phyloP scores from a whole-genome alignment of 1,284 basidiomycete species.

The Cutaneotrichosporon daszewskae region DNA sequence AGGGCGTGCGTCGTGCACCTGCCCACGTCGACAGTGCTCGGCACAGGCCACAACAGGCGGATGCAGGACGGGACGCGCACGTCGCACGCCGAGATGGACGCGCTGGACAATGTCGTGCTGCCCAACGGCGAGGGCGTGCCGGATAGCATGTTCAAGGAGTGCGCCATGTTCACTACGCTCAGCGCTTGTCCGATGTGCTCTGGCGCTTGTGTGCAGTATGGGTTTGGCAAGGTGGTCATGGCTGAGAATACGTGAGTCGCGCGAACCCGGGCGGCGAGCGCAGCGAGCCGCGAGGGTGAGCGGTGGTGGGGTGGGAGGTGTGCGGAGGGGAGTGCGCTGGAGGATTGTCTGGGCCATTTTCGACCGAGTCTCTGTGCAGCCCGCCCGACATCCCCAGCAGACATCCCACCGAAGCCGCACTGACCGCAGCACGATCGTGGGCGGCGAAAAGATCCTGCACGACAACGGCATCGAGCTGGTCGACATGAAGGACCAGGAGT shows the following conservation, averaged over 20 bases:
- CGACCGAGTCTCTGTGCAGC: too few relatives aligned
- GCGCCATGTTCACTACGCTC: slow-evolving; percentile 28
- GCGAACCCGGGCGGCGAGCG: too few relatives aligned
- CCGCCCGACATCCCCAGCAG: too few relatives aligned
- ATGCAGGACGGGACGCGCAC: slow-evolving; percentile 24
- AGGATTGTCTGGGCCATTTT: too few relatives aligned
- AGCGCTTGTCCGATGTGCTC: slow-evolving; percentile 26
- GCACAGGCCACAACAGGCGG: slow-evolving; percentile 28
- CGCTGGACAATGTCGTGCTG: slow-evolving; percentile 18
- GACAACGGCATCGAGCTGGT: not conserved
- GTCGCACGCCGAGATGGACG: slow-evolving; percentile 31
- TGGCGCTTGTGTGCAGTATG: not conserved
- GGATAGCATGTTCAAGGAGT: slow-evolving; percentile 22
- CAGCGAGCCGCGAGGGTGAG: too few relatives aligned
- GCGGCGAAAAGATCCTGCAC: not conserved
- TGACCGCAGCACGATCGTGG: not conserved
- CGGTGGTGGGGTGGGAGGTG: too few relatives aligned
- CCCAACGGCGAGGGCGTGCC: slow-evolving; percentile 23
- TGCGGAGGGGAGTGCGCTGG: too few relatives aligned
- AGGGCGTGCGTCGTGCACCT: slow-evolving; percentile 29
- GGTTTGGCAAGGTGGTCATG: slow-evolving; percentile 1
- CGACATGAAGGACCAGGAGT: not conserved
- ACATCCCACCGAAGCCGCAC: too few relatives aligned
- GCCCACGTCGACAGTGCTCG: slow-evolving; percentile 25
- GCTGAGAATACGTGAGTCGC: slow-evolving; percentile 2